Evolutionary conservation across 2,329 filamentous ascomycete species (phyloP).

Genomic region (Periconia macrospinosa): DNA sequence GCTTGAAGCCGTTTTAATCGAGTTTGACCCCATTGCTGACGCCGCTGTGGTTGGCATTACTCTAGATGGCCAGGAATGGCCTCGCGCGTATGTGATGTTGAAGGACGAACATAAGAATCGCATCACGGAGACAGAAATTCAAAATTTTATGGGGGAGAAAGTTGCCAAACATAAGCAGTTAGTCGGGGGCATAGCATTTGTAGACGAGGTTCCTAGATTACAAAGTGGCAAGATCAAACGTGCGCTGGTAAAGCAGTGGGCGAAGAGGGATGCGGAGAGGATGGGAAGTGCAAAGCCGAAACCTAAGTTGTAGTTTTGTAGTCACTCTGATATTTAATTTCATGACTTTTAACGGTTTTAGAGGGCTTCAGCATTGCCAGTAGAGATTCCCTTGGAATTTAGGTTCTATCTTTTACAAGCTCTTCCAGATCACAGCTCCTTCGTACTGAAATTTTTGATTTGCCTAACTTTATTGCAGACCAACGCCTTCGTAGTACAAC

Average conservation of each 20-base stretch:
- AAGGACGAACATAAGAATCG: constrained; percentile 50
- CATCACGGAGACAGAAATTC: constrained; percentile 27
- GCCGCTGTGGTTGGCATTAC: constrained; percentile 59
- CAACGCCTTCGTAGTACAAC: no score
- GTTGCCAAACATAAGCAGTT: constrained; percentile 58
- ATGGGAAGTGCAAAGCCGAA: constrained; percentile 25
- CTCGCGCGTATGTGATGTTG: constrained; percentile 56
- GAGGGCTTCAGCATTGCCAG: no score
- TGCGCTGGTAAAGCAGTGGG: constrained; percentile 60
- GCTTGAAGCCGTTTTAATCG: constrained; percentile 55
- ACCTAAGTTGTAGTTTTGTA: constrained; percentile 22
- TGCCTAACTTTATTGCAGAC: no score
- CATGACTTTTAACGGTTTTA: no score
- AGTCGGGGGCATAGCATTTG: constrained; percentile 56
- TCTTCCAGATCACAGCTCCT: no score
- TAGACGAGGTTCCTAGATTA: constrained; percentile 60
- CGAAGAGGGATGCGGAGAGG: constrained; percentile 54
- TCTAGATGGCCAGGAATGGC: constrained; percentile 55
- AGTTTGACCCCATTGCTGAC: constrained; percentile 56
- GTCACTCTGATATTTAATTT: not conserved
- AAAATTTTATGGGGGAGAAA: constrained; percentile 45
- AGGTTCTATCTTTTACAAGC: no score
- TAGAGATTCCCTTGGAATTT: no score
- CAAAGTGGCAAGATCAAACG: constrained; percentile 62
- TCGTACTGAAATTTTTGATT: no score